Base-by-base conservation (phyloP, 345 rosid genomes). In the Dipteronia sinensis region DNA sequence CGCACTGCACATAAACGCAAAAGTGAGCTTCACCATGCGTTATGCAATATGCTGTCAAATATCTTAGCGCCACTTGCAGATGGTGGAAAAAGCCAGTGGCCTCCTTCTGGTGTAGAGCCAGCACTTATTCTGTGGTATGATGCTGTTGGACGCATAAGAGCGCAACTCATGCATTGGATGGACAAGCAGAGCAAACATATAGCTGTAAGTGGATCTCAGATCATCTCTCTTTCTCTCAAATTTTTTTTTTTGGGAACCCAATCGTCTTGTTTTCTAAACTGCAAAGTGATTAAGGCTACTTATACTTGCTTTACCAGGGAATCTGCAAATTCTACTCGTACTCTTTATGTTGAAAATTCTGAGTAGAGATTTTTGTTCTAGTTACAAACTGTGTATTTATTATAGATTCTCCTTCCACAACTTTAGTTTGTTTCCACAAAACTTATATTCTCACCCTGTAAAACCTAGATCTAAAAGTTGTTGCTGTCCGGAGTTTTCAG, bases 121-220 rank as follows among this genome's bases (percentile, higher is more conserved):
- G 98, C 99, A 31, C 91, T 96, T 76, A 87, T 90, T 51, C 83
- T 96, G 76, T 96, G 99, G 98, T 91, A 90, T 82, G 99, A 96
- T 77, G 99, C 99, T 76, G 98, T 96, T 77, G 97, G 95, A 72
- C 93, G 94, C 77, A 92, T 96, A 78, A 91, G 97, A 81, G 86
- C 75, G 76, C 91, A 88, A 75, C 98, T 94, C 76, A 83, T 92
- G 71, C 89, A 90, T 79, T 96, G 99, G 99, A 91, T 96, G 98
- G 99, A 96, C 77, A 96, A 92, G 85, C 99, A 96, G 86, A 96
- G 97, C 88, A 96, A 96, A 83, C 98, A 96, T 87, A 84, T 96
- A 64, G 88, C 97, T 72, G 98, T 94, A 82, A 88, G 97, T 84
- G 79, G 78, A 76, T 76, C 63, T 61, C 47, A 77, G 25, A 56